phyloP scores from a whole-genome alignment of 176 grass and related monocot genomes.

The Aegilops bicornis region DNA sequence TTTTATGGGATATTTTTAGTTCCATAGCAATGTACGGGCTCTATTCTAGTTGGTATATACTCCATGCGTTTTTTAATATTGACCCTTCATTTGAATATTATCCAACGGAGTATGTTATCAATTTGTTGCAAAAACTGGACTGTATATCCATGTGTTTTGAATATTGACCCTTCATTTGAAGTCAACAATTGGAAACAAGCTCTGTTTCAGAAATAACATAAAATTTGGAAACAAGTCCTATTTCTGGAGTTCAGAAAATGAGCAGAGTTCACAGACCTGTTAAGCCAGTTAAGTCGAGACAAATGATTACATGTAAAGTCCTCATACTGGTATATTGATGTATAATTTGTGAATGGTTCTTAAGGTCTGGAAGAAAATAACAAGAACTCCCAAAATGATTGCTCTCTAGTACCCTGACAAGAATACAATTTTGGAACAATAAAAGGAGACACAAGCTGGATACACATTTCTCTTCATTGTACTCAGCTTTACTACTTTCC shows the following conservation, averaged over 20 bases:
- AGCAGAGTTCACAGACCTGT: background rate
- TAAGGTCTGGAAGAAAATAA: background rate
- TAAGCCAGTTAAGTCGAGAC: background rate
- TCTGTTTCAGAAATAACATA: background rate
- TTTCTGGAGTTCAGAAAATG: background rate
- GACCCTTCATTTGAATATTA: too few relatives aligned
- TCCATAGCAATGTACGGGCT: too few relatives aligned
- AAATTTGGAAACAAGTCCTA: background rate
- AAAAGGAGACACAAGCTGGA: background rate
- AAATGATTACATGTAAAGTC: background rate
- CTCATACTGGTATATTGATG: background rate
- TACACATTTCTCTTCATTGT: background rate
- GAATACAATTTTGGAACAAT: background rate
- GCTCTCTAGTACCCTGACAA: background rate
- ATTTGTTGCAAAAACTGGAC: background rate
- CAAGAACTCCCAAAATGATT: background rate
- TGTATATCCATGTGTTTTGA: background rate
- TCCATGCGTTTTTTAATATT: too few relatives aligned
- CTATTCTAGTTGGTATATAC: too few relatives aligned
- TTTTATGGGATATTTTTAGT: too few relatives aligned
- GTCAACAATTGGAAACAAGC: background rate
- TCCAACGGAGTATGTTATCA: too few relatives aligned
- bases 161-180: background rate
- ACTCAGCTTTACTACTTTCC: conserved; percentile 11
- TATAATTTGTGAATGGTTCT: background rate